Conservation (phyloP, 2,329 filamentous ascomycete genomes). For the Aspergillus fructus region DNA sequence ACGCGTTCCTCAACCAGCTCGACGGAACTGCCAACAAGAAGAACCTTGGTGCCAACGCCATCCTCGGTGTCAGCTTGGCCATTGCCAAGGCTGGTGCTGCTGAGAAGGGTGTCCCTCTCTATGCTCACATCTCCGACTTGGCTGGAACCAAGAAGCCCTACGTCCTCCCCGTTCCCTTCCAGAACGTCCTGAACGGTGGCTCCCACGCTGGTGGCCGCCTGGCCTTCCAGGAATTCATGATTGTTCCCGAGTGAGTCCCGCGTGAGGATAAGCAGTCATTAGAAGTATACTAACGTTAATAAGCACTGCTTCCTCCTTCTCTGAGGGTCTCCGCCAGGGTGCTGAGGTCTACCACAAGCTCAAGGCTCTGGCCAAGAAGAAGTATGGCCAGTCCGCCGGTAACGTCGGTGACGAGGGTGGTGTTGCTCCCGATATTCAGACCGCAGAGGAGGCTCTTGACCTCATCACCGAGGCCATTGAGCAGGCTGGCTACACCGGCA, state of each 20-base stretch:
- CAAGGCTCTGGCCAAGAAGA: conserved; percentile 97
- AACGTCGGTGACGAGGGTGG: conserved; percentile 99
- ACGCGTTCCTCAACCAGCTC: conserved; percentile 81
- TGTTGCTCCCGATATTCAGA: conserved; percentile 98
- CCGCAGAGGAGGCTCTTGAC: conserved; percentile 91
- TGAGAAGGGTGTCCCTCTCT: conserved; percentile 84
- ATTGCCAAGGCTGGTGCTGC: conserved; percentile 86
- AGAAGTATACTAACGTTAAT: conserved; percentile 1
- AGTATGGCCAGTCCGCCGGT: conserved; percentile 97
- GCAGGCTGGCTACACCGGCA: conserved; percentile 89
- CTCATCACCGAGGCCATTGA: conserved; percentile 95
- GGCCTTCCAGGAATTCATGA: conserved; percentile 97
- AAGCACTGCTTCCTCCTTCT: conserved; percentile 82
- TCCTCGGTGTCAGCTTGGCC: conserved; percentile 80
- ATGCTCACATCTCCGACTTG: conserved; percentile 83
- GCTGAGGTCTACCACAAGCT: conserved; percentile 98
- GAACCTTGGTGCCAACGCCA: conserved; percentile 84
- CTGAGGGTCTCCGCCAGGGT: conserved; percentile 93
- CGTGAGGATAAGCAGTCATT: not conserved
- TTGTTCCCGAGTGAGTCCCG: conserved; percentile 69
- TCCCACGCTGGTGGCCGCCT: conserved; percentile 97
- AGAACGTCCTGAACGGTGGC: conserved; percentile 90
- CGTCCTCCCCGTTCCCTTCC: conserved; percentile 86
- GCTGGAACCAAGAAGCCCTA: conserved; percentile 90
- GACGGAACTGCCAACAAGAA: conserved; percentile 85